A percentile compares a stretch with the other conserved stretches of the same genome.
phyloP scores from a whole-genome alignment of 2,329 filamentous ascomycete species.

The Clonostachys rhizophaga region DNA sequence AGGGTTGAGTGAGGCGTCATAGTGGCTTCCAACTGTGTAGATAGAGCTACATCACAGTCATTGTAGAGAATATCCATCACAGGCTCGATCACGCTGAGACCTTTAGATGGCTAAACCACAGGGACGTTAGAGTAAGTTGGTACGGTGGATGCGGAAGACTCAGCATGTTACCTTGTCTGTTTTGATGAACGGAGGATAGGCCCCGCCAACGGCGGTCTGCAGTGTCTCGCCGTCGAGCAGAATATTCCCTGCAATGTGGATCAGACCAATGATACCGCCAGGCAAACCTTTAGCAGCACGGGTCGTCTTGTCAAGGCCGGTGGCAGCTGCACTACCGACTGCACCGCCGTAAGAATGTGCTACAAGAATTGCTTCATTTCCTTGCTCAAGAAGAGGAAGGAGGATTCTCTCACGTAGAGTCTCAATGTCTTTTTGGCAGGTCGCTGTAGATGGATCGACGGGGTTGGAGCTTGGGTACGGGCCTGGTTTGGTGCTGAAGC shows the following conservation, averaged over 20 bases:
- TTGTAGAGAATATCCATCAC: neutral
- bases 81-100: neutral
- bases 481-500: neutral
- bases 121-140: neutral
- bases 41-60: neutral
- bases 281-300: constrained; percentile 3
- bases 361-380: constrained; percentile 37
- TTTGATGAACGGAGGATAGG: constrained; percentile 1
- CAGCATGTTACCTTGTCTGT: neutral
- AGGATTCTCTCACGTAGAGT: neutral
- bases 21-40: neutral
- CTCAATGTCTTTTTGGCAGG: neutral
- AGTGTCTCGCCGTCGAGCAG: neutral
- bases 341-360: constrained; percentile 44
- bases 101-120: neutral
- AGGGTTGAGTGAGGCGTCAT: neutral
- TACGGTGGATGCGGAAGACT: neutral
- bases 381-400: constrained; percentile 6
- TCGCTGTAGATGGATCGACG: neutral
- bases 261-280: constrained; percentile 35
- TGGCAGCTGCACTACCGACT: constrained; percentile 38
- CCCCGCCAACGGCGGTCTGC: neutral
- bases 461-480: neutral
- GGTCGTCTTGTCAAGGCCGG: constrained; percentile 24
- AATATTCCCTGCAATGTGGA: constrained; percentile 30